phyloP scores from a whole-genome alignment of 2,329 filamentous ascomycete genomes.

The Amauroascus verrucosus region DNA sequence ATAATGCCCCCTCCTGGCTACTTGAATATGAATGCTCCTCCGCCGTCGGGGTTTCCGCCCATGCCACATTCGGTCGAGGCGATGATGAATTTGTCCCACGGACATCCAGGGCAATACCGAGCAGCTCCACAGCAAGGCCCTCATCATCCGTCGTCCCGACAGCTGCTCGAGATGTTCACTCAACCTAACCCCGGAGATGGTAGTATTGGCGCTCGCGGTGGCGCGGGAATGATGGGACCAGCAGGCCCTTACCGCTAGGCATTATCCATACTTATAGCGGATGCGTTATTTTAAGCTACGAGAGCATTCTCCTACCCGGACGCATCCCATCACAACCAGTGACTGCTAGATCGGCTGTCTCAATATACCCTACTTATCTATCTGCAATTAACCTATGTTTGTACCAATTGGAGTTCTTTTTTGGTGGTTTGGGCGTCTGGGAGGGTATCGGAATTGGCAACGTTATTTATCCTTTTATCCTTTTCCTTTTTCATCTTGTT shows the following conservation, averaged over 20 bases:
- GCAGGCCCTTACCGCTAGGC: constrained; percentile 17
- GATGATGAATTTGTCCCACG: constrained; percentile 30
- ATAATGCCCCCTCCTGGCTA: constrained; percentile 40
- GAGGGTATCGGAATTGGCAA: not conserved
- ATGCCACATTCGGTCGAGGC: constrained; percentile 31
- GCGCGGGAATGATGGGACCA: constrained; percentile 18
- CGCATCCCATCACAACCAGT: not conserved
- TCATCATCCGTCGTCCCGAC: constrained; percentile 29
- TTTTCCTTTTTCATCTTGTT: not conserved
- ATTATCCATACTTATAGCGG: not conserved
- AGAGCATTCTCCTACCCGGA: not conserved
- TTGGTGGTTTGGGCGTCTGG: not conserved
- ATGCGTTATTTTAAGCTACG: not conserved
- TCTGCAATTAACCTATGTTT: constrained; percentile 6
- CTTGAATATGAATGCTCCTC: constrained; percentile 32
- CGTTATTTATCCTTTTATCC: not conserved
- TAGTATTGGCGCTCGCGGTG: constrained; percentile 9
- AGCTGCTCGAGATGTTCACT: constrained; percentile 38
- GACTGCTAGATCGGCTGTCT: constrained; percentile 3
- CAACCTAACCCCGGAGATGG: constrained; percentile 23
- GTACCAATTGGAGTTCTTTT: constrained; percentile 8
- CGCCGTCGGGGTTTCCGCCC: constrained; percentile 29
- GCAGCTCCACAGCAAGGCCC: constrained; percentile 31
- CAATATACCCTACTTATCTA: constrained; percentile 9
- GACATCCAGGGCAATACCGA: constrained; percentile 28